Percentiles rank a stretch among this genome's conserved stretches.
Evolutionary conservation across 495 filamentous ascomycete genomes (phyloP).

Genomic region (Hamigera avellanea): DNA sequence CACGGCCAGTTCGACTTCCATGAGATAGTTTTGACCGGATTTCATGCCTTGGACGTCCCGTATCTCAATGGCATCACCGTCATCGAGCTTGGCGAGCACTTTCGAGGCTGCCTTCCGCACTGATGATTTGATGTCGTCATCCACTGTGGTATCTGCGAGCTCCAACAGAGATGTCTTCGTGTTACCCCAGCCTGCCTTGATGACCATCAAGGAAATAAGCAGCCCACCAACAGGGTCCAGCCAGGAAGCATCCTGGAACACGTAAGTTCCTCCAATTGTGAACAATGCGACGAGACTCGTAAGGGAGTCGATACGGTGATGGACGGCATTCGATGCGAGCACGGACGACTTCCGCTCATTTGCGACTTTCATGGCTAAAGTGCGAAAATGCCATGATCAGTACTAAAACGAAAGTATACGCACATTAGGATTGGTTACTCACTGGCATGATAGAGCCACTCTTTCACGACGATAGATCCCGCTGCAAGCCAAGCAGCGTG

Average conservation of each 20-base stretch:
- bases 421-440: no score
- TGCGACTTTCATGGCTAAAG: constrained; percentile 88
- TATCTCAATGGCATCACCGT: constrained; percentile 39
- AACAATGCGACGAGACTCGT: constrained; percentile 85
- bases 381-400: no score
- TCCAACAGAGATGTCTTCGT: constrained; percentile 72
- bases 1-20: constrained; percentile 76
- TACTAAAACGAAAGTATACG: no score
- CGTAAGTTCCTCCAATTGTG: constrained; percentile 80
- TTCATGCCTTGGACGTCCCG: constrained; percentile 79
- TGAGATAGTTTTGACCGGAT: constrained; percentile 85
- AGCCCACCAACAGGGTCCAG: constrained; percentile 92
- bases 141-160: constrained; percentile 79
- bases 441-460: constrained; percentile 96
- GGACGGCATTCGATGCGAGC: constrained; percentile 90
- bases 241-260: constrained; percentile 74
- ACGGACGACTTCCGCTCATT: constrained; percentile 88
- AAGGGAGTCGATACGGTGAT: constrained; percentile 91
- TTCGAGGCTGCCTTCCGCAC: constrained; percentile 53
- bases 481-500: constrained; percentile 94
- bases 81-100: constrained; percentile 36
- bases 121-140: constrained; percentile 63
- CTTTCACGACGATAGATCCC: constrained; percentile 82
- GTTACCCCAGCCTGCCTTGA: constrained; percentile 82
- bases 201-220: constrained; percentile 82